A percentile compares a stretch with the other conserved stretches of the same genome.
These are phyloP conservation scores for Myriosclerotinia curreyana DNA, from an alignment of 2,329 filamentous ascomycete genomes.

Conservation along the genomic window DNA sequence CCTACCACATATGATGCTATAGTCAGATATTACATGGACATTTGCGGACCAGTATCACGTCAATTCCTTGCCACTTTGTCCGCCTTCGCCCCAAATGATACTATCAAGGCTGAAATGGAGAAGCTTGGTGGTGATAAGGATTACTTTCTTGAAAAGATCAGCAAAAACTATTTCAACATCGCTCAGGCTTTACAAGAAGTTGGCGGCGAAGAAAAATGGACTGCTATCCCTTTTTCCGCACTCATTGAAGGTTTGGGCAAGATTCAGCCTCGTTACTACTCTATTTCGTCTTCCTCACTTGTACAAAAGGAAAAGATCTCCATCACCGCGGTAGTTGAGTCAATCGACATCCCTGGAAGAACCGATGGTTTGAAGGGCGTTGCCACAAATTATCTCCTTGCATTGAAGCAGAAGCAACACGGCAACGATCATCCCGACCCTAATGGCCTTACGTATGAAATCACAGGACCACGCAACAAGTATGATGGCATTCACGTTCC, in stretches of 20 bases:
- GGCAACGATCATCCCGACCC: conserved; percentile 77
- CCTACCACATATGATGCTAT: conserved; percentile 96
- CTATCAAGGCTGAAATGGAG: conserved; percentile 80
- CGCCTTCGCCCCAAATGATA: conserved; percentile 83
- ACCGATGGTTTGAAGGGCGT: conserved; percentile 83
- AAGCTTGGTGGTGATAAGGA: conserved; percentile 91
- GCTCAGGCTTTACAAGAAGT: conserved; percentile 75
- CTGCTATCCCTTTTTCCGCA: conserved; percentile 84
- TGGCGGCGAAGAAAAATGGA: conserved; percentile 72
- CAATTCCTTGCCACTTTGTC: conserved; percentile 87
- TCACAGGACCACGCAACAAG: conserved; percentile 89
- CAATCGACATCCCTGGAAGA: conserved; percentile 71
- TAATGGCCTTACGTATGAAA: conserved; percentile 81
- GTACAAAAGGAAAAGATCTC: conserved; percentile 95
- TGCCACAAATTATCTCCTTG: conserved; percentile 92
- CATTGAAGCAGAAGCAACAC: conserved; percentile 95
- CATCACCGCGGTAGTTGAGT: conserved; percentile 92
- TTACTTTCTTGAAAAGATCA: conserved; percentile 86
- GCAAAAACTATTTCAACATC: conserved; percentile 81
- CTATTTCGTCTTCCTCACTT: conserved; percentile 93
- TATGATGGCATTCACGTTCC: conserved; percentile 95
- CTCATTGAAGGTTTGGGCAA: conserved; percentile 93
- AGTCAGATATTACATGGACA: conserved; percentile 93
- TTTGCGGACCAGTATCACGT: conserved; percentile 90
- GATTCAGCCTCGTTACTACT: conserved; percentile 97